phyloP scores from a whole-genome alignment of 2,329 filamentous ascomycete genomes.

The Westerdykella ornata region DNA sequence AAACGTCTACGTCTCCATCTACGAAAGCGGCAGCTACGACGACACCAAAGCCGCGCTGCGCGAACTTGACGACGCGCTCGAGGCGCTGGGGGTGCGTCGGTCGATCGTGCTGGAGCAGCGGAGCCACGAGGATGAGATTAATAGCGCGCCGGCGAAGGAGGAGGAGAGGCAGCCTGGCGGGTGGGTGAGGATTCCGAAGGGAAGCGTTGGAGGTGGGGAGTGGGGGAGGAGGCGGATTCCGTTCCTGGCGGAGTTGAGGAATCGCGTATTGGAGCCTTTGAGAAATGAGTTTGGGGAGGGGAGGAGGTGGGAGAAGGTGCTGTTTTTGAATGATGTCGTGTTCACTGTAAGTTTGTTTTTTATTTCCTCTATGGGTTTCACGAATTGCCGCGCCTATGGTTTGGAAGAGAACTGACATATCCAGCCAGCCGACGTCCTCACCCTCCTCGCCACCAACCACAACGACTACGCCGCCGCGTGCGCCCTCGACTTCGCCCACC shows the following conservation, averaged over 20 bases:
- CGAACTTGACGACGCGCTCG: slow-evolving; percentile 52
- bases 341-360: slow-evolving; percentile 46
- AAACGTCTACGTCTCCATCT: slow-evolving; percentile 62
- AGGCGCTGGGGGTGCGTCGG: slow-evolving; percentile 46
- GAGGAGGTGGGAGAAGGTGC: slow-evolving; percentile 49
- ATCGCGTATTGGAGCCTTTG: slow-evolving; percentile 56
- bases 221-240: slow-evolving; percentile 60
- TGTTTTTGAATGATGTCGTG: slow-evolving; percentile 59
- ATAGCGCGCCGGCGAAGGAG: slow-evolving; percentile 10
- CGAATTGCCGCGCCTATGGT: too few relatives aligned
- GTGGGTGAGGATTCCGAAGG: slow-evolving; percentile 56
- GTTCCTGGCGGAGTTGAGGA: slow-evolving; percentile 59
- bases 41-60: slow-evolving; percentile 57
- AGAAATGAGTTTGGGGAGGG: slow-evolving; percentile 47
- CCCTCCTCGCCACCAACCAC: slow-evolving; percentile 51
- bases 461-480: slow-evolving; percentile 58
- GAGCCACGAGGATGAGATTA: slow-evolving; percentile 41
- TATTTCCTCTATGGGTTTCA: not conserved
- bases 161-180: slow-evolving; percentile 52
- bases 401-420: not conserved
- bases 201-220: slow-evolving; percentile 29
- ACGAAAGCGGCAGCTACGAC: slow-evolving; percentile 65
- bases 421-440: slow-evolving; percentile 51
- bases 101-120: slow-evolving; percentile 53
- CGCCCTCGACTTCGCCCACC: slow-evolving; percentile 53